Conservation (phyloP, 129 eudicot genomes). For the Artemisia tridentata region DNA sequence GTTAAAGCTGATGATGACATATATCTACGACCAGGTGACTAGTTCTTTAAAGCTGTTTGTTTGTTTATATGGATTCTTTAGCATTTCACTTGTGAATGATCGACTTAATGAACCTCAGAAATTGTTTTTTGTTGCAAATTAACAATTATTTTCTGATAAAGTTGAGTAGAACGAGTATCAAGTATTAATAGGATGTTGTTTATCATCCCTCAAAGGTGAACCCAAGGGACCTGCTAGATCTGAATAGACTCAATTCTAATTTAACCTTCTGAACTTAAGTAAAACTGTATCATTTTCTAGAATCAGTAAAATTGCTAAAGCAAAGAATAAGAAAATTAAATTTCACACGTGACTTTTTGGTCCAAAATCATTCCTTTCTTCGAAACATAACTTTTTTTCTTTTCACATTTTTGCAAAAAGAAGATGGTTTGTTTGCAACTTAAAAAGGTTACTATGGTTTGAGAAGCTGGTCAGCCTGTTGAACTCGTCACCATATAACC, state of each 20-base stretch:
- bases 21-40: constrained; percentile 63
- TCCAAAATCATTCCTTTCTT: background rate
- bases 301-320: too few species aligned
- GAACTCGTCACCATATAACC: background rate
- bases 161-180: too few species aligned
- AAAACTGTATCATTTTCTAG: too few species aligned
- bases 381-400: background rate
- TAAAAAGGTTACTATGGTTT: constrained; percentile 8
- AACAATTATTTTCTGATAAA: background rate
- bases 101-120: background rate
- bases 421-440: constrained; percentile 12
- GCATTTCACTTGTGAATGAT: background rate
- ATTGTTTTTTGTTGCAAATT: constrained; percentile 1
- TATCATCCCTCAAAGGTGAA: too few species aligned
- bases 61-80: constrained; percentile 3
- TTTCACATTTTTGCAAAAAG: background rate
- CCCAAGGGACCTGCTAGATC: too few species aligned
- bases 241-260: too few species aligned
- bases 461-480: background rate
- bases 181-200: too few species aligned
- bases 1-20: constrained; percentile 78
- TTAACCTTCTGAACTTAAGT: too few species aligned
- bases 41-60: constrained; percentile 8
- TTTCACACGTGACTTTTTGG: too few species aligned
- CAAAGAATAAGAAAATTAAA: too few species aligned